phyloP scores from a whole-genome alignment of 371 early-diverging fungal species.

The Rhizopus arrhizus region DNA sequence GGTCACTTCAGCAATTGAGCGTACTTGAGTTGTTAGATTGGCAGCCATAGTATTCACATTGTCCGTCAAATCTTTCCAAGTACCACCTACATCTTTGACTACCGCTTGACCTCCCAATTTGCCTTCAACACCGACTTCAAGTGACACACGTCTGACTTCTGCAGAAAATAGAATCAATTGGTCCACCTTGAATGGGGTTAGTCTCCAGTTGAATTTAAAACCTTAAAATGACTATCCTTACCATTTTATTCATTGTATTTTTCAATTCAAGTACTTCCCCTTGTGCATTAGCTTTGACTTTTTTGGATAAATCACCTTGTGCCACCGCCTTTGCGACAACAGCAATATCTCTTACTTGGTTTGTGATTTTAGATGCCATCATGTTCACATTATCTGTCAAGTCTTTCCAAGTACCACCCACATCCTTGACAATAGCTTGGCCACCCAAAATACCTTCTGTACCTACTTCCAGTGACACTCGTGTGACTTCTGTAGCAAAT shows the following conservation, averaged over 20 bases:
- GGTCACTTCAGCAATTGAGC: constrained; percentile 52
- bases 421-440: constrained; percentile 52
- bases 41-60: constrained; percentile 60
- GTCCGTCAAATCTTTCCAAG: constrained; percentile 58
- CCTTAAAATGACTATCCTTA: constrained; percentile 5
- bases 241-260: constrained; percentile 44
- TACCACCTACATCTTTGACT: constrained; percentile 54
- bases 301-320: constrained; percentile 40
- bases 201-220: neutral
- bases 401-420: constrained; percentile 59
- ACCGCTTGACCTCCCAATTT: constrained; percentile 37
- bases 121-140: constrained; percentile 58
- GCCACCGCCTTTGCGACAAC: constrained; percentile 46
- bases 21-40: constrained; percentile 54
- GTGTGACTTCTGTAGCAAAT: constrained; percentile 60
- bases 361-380: constrained; percentile 46
- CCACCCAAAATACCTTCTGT: constrained; percentile 52
- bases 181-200: constrained; percentile 13
- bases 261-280: constrained; percentile 47
- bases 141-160: constrained; percentile 48
- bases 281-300: constrained; percentile 44
- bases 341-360: constrained; percentile 47
- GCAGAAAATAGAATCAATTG: constrained; percentile 40
- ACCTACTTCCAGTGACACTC: constrained; percentile 42
- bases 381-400: constrained; percentile 61